Conservation (phyloP, 2,329 filamentous ascomycete species). For the Verticillium longisporum region DNA sequence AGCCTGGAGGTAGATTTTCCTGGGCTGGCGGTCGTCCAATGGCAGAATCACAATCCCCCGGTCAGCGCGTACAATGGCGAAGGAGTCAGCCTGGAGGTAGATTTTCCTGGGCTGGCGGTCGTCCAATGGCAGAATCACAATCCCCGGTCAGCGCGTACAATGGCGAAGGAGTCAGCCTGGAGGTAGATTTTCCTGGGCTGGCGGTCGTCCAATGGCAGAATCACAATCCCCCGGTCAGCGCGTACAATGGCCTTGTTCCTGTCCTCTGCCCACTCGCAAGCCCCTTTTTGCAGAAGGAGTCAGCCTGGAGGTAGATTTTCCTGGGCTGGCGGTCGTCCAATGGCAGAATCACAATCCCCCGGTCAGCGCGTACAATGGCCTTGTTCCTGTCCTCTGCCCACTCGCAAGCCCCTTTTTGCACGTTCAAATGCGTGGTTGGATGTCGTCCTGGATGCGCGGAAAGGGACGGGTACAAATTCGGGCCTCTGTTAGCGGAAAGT, state of each 20-base stretch:
- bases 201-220: too few relatives aligned
- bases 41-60: too few relatives aligned
- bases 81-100: too few relatives aligned
- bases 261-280: neutral
- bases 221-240: too few relatives aligned
- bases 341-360: neutral
- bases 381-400: neutral
- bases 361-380: slow-evolving; percentile 4
- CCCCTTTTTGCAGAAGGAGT: slow-evolving; percentile 9
- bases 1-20: too few relatives aligned
- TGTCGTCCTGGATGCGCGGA: neutral
- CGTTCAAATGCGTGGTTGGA: neutral
- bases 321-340: neutral
- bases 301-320: slow-evolving; percentile 1
- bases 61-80: too few relatives aligned
- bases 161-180: slow-evolving; percentile 15
- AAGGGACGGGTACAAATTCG: neutral
- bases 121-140: too few relatives aligned
- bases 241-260: too few relatives aligned
- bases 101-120: too few relatives aligned
- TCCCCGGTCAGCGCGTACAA: too few relatives aligned
- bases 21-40: too few relatives aligned
- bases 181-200: too few relatives aligned
- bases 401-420: neutral
- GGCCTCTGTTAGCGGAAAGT: slow-evolving; percentile 1